phyloP scores from a whole-genome alignment of 805 yeast genomes.

The Suhomyces vadensis region DNA sequence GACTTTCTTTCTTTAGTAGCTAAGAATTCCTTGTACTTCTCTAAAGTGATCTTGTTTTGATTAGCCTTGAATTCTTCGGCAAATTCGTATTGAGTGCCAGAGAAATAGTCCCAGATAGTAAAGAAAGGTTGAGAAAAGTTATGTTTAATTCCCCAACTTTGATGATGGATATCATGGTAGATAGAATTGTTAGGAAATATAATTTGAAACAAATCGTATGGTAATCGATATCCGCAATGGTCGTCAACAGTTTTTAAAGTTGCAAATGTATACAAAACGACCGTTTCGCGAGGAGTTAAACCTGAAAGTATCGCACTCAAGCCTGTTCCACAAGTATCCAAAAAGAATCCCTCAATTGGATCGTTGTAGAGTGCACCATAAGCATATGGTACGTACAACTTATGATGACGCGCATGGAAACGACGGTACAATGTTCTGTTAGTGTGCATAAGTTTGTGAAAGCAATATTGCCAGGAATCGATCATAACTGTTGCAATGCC shows the following conservation, averaged over 20 bases:
- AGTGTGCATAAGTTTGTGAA: constrained; percentile 87
- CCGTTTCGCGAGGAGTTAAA: constrained; percentile 74
- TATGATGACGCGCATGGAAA: constrained; percentile 93
- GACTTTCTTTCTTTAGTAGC: constrained; percentile 29
- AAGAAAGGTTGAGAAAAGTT: constrained; percentile 97
- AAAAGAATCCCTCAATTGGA: constrained; percentile 88
- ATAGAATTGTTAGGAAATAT: constrained; percentile 93
- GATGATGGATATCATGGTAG: constrained; percentile 97
- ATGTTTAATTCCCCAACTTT: constrained; percentile 88
- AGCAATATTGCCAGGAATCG: constrained; percentile 94
- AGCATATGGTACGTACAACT: constrained; percentile 93
- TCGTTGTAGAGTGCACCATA: constrained; percentile 95
- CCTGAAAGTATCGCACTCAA: constrained; percentile 64
- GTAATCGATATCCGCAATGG: constrained; percentile 96
- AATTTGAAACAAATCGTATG: constrained; percentile 86
- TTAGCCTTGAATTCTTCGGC: constrained; percentile 61
- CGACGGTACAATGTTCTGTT: constrained; percentile 72
- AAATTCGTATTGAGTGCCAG: constrained; percentile 68
- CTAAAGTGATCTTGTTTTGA: constrained; percentile 68
- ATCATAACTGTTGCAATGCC: constrained; percentile 67
- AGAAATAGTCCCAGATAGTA: constrained; percentile 82
- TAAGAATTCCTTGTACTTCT: constrained; percentile 62
- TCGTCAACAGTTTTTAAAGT: constrained; percentile 97
- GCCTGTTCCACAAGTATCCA: constrained; percentile 93
- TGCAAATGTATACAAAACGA: constrained; percentile 76